Evolutionary conservation across 1,284 basidiomycete species (phyloP), one percentile per base, ranked within the genome.

Genomic region (Fomitopsis schrenkii): DNA sequence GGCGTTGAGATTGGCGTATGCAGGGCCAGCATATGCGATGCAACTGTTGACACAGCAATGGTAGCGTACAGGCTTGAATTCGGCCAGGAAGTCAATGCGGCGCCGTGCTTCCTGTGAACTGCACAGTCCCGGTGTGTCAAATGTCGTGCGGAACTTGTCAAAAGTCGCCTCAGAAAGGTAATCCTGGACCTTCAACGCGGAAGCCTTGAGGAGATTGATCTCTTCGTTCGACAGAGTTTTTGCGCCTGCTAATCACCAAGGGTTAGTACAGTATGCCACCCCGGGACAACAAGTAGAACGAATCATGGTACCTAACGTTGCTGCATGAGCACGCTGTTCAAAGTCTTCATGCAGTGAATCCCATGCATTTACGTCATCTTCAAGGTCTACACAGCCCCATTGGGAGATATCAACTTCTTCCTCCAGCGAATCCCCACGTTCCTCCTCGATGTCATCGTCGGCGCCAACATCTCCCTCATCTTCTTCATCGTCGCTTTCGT

Each of bases 1-100:
- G 12, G 22, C 5, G 0, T 60, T 38, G 1, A 69, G 62, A 2
- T 65, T 59, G 0, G 62, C 65, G 17, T 52, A 33, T 45, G 42
- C 42, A 7, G 48, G 48, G 5, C 48, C 33, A 12, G 17, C 26
- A 17, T 52, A 52, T 22, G 22, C 22, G 28, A 30, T 15, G 14
- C 48, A 52, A 6, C 26, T 33, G 48, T 52, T 52, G 3, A 33
- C 15, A 45, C 79, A 80, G 63, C 78, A 80, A 62, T 79, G 63
- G 57, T 76, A 77, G 0, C 40, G 41, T 4, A 65, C 62, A 0
- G 74, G 74, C 15, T 70, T 55, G 45, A 77, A 61, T 0, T 69
- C 72, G 1, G 77, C 68, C 14, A 77, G 62, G 56, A 67, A 65
- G 7, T 62, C 66, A 8, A 70, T 62, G 19, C 67, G 71, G 15